These are phyloP conservation scores for Blastobotrys chiropterorum DNA, from an alignment of 805 yeast species.

Conservation along the genomic window DNA sequence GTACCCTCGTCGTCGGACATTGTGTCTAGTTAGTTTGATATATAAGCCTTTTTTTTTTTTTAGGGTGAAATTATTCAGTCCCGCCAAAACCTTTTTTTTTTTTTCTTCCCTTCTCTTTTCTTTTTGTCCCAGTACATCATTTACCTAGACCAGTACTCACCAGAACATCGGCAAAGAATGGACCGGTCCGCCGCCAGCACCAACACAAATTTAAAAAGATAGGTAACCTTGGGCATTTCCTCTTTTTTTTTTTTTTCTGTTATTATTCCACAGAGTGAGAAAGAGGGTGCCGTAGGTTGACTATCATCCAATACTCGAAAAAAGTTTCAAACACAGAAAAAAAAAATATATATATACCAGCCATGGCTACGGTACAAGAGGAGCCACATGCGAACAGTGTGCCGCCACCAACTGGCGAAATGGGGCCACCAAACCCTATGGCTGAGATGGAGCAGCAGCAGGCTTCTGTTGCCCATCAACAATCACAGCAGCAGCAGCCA, in stretches of 20 bases:
- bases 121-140: neutral
- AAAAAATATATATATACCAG: too few relatives aligned
- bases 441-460: neutral
- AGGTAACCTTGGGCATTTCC: neutral
- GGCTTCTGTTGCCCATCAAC: too few relatives aligned
- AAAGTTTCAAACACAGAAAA: neutral
- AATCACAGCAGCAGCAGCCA: constrained; percentile 1
- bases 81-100: neutral
- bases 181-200: neutral
- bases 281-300: neutral
- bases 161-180: neutral
- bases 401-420: neutral
- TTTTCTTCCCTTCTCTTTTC: neutral
- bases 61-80: neutral
- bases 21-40: neutral
- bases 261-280: neutral
- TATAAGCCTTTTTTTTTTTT: neutral
- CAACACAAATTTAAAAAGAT: neutral
- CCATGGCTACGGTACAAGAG: neutral
- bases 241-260: neutral
- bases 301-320: neutral
- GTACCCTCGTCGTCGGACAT: constrained; percentile 44
- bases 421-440: neutral
- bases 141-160: neutral
- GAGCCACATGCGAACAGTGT: neutral